These are phyloP conservation scores for Vanderwaltozyma yarrowii DNA, from an alignment of 805 yeast species.

Conservation along the genomic window DNA sequence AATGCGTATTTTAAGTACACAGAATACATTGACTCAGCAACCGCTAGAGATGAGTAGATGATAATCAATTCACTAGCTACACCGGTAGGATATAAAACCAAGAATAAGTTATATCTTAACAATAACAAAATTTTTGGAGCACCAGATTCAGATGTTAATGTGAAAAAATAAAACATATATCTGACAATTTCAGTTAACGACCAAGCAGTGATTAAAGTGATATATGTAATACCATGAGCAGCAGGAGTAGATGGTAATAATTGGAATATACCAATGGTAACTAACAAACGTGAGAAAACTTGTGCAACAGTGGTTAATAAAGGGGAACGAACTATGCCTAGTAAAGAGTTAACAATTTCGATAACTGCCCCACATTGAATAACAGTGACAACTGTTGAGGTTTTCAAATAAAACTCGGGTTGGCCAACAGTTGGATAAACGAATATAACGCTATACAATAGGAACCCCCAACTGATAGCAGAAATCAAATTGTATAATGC, in stretches of 20 bases:
- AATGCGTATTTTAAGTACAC: slow-evolving; percentile 44
- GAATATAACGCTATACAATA: slow-evolving; percentile 36
- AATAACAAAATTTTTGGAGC: slow-evolving; percentile 61
- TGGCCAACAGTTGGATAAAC: slow-evolving; percentile 43
- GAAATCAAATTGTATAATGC: slow-evolving; percentile 43
- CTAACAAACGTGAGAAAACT: slow-evolving; percentile 71
- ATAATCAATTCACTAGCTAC: slow-evolving; percentile 75
- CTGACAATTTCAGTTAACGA: slow-evolving; percentile 87
- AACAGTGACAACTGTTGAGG: slow-evolving; percentile 46
- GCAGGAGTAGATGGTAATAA: slow-evolving; percentile 60
- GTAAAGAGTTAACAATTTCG: slow-evolving; percentile 67
- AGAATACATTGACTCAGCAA: slow-evolving; percentile 48
- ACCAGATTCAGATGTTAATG: slow-evolving; percentile 15
- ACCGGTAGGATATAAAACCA: slow-evolving; percentile 80
- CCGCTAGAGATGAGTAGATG: slow-evolving; percentile 59
- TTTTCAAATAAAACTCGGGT: slow-evolving; percentile 51
- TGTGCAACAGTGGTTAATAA: slow-evolving; percentile 76
- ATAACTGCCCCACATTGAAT: slow-evolving; percentile 74
- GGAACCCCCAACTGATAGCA: slow-evolving; percentile 44
- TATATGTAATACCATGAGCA: slow-evolving; percentile 42
- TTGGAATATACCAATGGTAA: slow-evolving; percentile 75
- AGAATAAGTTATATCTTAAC: slow-evolving; percentile 76
- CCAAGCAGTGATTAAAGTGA: slow-evolving; percentile 75
- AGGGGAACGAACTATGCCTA: slow-evolving; percentile 82
- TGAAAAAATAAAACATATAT: slow-evolving; percentile 59